phyloP scores from a whole-genome alignment of 768 basidiomycete genomes.

The Glaciozyma martinii region DNA sequence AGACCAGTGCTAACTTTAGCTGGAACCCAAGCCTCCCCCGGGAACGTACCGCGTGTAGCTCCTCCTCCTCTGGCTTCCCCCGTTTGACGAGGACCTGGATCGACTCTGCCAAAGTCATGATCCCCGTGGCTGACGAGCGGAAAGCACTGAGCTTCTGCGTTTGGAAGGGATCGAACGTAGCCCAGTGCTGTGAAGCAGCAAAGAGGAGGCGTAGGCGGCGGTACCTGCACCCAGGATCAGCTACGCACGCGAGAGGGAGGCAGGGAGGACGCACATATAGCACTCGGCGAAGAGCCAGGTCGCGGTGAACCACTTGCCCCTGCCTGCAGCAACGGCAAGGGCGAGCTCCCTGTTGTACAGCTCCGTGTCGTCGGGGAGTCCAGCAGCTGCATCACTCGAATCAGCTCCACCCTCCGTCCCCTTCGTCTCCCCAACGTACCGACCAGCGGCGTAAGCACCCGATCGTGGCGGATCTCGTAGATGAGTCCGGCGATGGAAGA shows the following conservation, averaged over 20 bases:
- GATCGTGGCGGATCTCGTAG: slow-evolving; percentile 77
- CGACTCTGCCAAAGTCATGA: slow-evolving; percentile 56
- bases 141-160: slow-evolving; percentile 72
- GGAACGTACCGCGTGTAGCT: slow-evolving; percentile 45
- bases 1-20: too few species aligned
- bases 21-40: too few species aligned
- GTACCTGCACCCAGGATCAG: slow-evolving; percentile 51
- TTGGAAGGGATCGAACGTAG: slow-evolving; percentile 70
- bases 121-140: slow-evolving; percentile 43
- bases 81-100: slow-evolving; percentile 59
- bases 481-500: slow-evolving; percentile 59
- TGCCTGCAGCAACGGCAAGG: slow-evolving; percentile 43
- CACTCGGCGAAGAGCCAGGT: slow-evolving; percentile 97
- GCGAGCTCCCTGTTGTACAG: slow-evolving; percentile 70
- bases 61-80: slow-evolving; percentile 47
- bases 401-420: background rate
- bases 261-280: slow-evolving; percentile 37
- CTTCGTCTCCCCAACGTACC: slow-evolving; percentile 43
- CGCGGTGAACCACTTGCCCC: slow-evolving; percentile 71
- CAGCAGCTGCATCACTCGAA: slow-evolving; percentile 2
- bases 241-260: background rate
- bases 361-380: slow-evolving; percentile 41
- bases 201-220: slow-evolving; percentile 70
- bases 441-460: slow-evolving; percentile 42
- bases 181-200: slow-evolving; percentile 60